phyloP scores from a whole-genome alignment of 441 rosid species.

The Populus hybrid region DNA sequence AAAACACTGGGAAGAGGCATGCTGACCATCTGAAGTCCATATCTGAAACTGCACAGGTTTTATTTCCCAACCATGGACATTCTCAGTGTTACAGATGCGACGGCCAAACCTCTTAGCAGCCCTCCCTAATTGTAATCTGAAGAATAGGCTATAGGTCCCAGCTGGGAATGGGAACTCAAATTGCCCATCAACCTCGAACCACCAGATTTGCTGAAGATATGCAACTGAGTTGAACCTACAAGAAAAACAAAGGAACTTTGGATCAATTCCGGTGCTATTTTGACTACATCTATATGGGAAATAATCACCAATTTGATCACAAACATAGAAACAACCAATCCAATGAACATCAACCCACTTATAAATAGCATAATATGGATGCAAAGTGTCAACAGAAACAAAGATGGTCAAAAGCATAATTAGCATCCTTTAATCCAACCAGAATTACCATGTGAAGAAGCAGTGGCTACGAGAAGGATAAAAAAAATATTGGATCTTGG shows the following conservation, averaged over 20 bases:
- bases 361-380: not conserved
- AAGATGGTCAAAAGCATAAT: too few species aligned
- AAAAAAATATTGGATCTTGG: not conserved
- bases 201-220: conserved; percentile 96
- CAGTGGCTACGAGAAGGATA: not conserved
- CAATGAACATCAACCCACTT: not conserved
- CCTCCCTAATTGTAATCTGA: conserved; percentile 77
- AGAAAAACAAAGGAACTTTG: conserved; percentile 11
- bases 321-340: not conserved
- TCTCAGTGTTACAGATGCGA: conserved; percentile 58
- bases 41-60: conserved; percentile 88
- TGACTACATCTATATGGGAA: not conserved
- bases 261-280: conserved; percentile 14
- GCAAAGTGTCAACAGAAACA: not conserved
- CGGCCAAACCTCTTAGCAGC: conserved; percentile 63
- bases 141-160: conserved; percentile 74
- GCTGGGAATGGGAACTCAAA: conserved; percentile 83
- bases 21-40: conserved; percentile 80
- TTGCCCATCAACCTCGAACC: conserved; percentile 87
- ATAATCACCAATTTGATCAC: not conserved
- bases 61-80: conserved; percentile 88
- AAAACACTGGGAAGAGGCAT: conserved; percentile 61
- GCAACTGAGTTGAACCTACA: conserved; percentile 68
- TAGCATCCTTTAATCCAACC: not conserved
- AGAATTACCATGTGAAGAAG: not conserved